A percentile compares a stretch with the other conserved stretches of the same genome.
Conservation (phyloP, 2,329 filamentous ascomycete genomes). For the Talaromyces amestolkiae region DNA sequence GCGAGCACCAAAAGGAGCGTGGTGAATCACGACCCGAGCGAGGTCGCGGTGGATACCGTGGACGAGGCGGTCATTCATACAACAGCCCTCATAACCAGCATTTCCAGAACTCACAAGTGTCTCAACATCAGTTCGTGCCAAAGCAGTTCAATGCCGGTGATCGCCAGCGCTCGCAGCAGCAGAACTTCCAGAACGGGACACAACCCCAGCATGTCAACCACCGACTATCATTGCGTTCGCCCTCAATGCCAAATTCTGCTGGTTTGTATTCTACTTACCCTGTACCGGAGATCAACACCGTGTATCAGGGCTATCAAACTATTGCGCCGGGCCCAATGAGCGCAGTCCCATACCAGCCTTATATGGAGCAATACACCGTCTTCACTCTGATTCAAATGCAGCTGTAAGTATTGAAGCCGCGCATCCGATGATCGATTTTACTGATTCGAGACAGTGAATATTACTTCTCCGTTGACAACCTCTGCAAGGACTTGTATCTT, state of each 20-base stretch:
- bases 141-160: slow-evolving; percentile 38
- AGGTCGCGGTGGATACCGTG: slow-evolving; percentile 42
- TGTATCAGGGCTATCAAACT: slow-evolving; percentile 56
- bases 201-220: slow-evolving; percentile 45
- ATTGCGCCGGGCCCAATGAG: slow-evolving; percentile 55
- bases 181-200: slow-evolving; percentile 35
- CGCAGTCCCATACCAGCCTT: slow-evolving; percentile 58
- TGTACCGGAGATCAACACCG: slow-evolving; percentile 48
- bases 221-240: slow-evolving; percentile 56
- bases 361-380: slow-evolving; percentile 57
- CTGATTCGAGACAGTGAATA: slow-evolving; percentile 66
- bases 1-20: slow-evolving; percentile 38
- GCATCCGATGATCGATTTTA: slow-evolving; percentile 22
- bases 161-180: slow-evolving; percentile 42
- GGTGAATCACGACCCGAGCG: slow-evolving; percentile 38
- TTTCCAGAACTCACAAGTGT: slow-evolving; percentile 40
- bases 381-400: slow-evolving; percentile 61
- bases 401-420: slow-evolving; percentile 44
- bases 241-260: slow-evolving; percentile 58
- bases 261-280: slow-evolving; percentile 50
- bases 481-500: slow-evolving; percentile 88
- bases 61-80: slow-evolving; percentile 39
- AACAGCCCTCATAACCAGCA: slow-evolving; percentile 38
- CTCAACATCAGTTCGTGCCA: slow-evolving; percentile 41
- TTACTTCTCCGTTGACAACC: slow-evolving; percentile 94